These are phyloP conservation scores for Phyllachora maydis DNA, from an alignment of 2,329 filamentous ascomycete species.

Conservation along the genomic window DNA sequence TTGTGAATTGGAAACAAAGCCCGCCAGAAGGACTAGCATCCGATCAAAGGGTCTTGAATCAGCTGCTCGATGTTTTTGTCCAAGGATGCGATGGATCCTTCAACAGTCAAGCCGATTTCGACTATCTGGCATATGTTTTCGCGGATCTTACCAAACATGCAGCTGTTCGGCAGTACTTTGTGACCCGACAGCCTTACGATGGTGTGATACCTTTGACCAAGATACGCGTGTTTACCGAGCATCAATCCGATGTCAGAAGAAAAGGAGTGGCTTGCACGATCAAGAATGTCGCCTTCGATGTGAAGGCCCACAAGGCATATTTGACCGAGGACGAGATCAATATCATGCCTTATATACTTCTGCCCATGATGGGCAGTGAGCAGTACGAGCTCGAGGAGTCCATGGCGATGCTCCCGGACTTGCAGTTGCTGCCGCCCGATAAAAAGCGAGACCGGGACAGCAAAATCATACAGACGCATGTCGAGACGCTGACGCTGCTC, in stretches of 20 bases:
- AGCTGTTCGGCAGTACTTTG: conserved; percentile 55
- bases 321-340: conserved; percentile 54
- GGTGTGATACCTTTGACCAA: conserved; percentile 76
- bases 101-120: conserved; percentile 71
- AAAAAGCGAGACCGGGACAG: conserved; percentile 66
- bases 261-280: conserved; percentile 93
- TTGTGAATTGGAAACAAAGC: conserved; percentile 47
- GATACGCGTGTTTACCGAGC: conserved; percentile 85
- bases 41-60: conserved; percentile 60
- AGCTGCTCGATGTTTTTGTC: conserved; percentile 89
- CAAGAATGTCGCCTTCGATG: conserved; percentile 81
- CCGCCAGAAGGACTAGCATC: conserved; percentile 50
- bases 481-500: conserved; percentile 73
- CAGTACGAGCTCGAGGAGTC: conserved; percentile 78
- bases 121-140: conserved; percentile 88
- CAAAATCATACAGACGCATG: conserved; percentile 63
- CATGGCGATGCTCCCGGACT: conserved; percentile 68
- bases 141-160: conserved; percentile 76
- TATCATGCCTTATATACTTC: conserved; percentile 69
- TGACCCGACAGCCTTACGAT: conserved; percentile 56
- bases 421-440: conserved; percentile 75
- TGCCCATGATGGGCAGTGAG: conserved; percentile 75
- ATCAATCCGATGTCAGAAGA: conserved; percentile 61
- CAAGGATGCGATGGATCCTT: conserved; percentile 68
- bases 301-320: conserved; percentile 49